These are phyloP conservation scores for Plantago coronopus DNA, from an alignment of 305 asterid species.

Conservation along the genomic window DNA sequence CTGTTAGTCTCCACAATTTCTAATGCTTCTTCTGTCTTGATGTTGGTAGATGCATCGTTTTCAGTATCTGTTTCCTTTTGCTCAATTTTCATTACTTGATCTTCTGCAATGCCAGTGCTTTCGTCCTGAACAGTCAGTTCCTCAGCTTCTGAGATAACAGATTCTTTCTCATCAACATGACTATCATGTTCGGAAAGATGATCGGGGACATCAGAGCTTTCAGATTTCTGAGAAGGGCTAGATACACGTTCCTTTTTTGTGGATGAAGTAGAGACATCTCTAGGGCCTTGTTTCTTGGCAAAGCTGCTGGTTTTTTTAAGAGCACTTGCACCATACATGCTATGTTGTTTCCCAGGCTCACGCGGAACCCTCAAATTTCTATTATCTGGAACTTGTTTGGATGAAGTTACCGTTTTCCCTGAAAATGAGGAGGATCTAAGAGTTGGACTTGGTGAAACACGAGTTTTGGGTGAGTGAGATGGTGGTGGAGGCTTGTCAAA, in stretches of 20 bases:
- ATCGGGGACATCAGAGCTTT: not conserved
- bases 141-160: slow-evolving; percentile 24
- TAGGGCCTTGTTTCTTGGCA: slow-evolving; percentile 28
- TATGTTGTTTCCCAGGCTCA: slow-evolving; percentile 29
- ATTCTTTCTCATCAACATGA: slow-evolving; percentile 22
- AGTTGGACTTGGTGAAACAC: slow-evolving; percentile 36
- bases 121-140: slow-evolving; percentile 13
- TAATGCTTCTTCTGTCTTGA: slow-evolving; percentile 17
- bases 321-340: slow-evolving; percentile 21
- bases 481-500: slow-evolving; percentile 51
- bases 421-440: slow-evolving; percentile 39
- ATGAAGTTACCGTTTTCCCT: slow-evolving; percentile 15
- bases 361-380: slow-evolving; percentile 28
- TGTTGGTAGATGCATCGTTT: slow-evolving; percentile 10
- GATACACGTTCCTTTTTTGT: slow-evolving; percentile 23
- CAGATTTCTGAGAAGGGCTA: slow-evolving; percentile 18
- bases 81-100: slow-evolving; percentile 15
- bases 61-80: slow-evolving; percentile 20
- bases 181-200: slow-evolving; percentile 22
- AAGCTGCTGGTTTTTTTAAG: slow-evolving; percentile 20
- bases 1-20: slow-evolving; percentile 17
- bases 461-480: slow-evolving; percentile 32
- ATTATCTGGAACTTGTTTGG: slow-evolving; percentile 31
- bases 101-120: slow-evolving; percentile 16
- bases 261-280: slow-evolving; percentile 11